These are phyloP conservation scores for Cladophialophora yegresii DNA, from an alignment of 2,329 filamentous ascomycete species.

Conservation along the genomic window DNA sequence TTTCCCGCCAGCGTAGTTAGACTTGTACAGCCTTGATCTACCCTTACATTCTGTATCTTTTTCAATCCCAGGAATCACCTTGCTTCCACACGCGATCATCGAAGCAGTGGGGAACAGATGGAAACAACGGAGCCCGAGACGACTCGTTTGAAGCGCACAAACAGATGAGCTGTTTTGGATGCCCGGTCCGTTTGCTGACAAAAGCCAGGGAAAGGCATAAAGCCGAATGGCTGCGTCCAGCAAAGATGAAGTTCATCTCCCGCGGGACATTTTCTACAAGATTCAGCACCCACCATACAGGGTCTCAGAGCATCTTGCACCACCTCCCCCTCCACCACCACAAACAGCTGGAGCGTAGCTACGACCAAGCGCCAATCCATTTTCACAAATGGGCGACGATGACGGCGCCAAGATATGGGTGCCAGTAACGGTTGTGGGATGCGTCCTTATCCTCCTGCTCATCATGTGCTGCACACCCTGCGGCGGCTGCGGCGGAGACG, in stretches of 20 bases:
- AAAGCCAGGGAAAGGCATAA: not conserved
- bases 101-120: not conserved
- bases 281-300: not conserved
- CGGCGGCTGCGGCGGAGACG: not conserved
- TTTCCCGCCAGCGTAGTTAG: not conserved
- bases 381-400: constrained; percentile 13
- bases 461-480: constrained; percentile 12
- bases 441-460: constrained; percentile 16
- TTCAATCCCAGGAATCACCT: not conserved
- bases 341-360: not conserved
- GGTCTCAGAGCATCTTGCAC: not conserved
- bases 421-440: constrained; percentile 20
- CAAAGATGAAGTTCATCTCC: not conserved
- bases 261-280: not conserved
- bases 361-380: not conserved
- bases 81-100: not conserved
- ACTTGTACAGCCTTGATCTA: not conserved
- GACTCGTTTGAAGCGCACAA: not conserved
- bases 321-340: not conserved
- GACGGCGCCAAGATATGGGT: constrained; percentile 22
- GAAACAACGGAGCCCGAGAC: not conserved
- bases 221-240: not conserved
- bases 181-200: not conserved
- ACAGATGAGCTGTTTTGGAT: not conserved
- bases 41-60: not conserved